These are phyloP conservation scores for Populus tremula DNA, from an alignment of 345 rosid genomes.

Conservation along the genomic window DNA sequence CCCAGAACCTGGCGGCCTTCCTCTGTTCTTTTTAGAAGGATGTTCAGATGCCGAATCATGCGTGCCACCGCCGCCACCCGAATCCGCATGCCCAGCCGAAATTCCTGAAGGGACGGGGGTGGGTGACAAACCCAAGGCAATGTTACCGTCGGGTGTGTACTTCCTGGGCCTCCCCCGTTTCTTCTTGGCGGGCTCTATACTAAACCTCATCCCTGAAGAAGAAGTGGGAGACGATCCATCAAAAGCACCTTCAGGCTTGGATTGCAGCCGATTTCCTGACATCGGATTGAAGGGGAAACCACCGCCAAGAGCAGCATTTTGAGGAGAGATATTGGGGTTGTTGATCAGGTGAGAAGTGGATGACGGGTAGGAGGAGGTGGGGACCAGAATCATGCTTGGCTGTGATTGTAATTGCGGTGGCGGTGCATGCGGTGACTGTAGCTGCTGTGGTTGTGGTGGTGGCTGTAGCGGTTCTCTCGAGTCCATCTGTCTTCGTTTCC, in stretches of 20 bases:
- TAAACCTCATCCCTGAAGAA: constrained; percentile 38
- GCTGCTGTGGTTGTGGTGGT: constrained; percentile 5
- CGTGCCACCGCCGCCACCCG: constrained; percentile 33
- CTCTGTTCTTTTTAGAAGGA: constrained; percentile 60
- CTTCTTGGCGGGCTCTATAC: constrained; percentile 61
- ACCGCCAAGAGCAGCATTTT: not conserved
- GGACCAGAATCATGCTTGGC: constrained; percentile 18
- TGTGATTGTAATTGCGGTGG: not conserved
- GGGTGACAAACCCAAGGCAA: constrained; percentile 72
- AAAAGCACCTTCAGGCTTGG: constrained; percentile 32
- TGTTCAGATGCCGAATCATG: constrained; percentile 46
- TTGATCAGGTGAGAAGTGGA: constrained; percentile 20
- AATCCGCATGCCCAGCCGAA: constrained; percentile 43
- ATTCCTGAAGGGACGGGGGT: constrained; percentile 44
- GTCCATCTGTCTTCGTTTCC: not conserved
- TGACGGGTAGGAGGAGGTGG: constrained; percentile 3
- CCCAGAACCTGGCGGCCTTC: constrained; percentile 93
- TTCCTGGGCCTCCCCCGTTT: constrained; percentile 92
- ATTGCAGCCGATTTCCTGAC: constrained; percentile 21
- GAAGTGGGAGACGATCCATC: constrained; percentile 64
- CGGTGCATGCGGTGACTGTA: constrained; percentile 6
- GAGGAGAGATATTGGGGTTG: not conserved
- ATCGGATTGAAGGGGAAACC: constrained; percentile 27
- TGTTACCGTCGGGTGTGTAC: constrained; percentile 78
- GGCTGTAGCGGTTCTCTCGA: constrained; percentile 25